Conservation (phyloP, 345 rosid species). For the Streptanthus diversifolius region DNA sequence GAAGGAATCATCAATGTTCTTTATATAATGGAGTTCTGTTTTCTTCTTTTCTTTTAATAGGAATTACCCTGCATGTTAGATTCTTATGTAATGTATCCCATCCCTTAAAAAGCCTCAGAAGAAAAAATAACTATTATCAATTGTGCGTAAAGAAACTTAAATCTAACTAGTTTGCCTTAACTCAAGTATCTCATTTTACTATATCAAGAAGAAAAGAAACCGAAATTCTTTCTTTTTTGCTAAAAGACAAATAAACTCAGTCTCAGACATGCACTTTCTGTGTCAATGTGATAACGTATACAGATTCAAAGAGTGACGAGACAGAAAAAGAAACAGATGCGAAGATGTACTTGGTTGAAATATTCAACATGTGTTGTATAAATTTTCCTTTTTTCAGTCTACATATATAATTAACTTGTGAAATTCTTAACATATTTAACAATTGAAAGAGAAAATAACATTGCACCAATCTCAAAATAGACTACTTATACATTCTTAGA, state of each 20-base stretch:
- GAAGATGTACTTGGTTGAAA: not conserved
- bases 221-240: not conserved
- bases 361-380: not conserved
- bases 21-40: conserved; percentile 4
- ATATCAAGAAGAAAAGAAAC: not conserved
- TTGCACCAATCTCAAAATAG: not conserved
- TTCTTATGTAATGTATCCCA: conserved; percentile 24
- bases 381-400: not conserved
- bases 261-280: not conserved
- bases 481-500: not conserved
- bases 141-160: not conserved
- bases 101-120: not conserved
- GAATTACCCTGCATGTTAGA: conserved; percentile 3
- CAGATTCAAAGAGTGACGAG: not conserved
- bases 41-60: not conserved
- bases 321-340: not conserved
- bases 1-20: conserved; percentile 1
- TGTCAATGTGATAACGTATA: not conserved
- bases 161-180: not conserved
- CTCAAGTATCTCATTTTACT: not conserved
- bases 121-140: not conserved
- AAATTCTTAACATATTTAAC: not conserved
- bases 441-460: not conserved
- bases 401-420: not conserved
- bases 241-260: not conserved